Evolutionary conservation across 1,284 basidiomycete genomes (phyloP).

Genomic region (Fomitopsis schrenkii): DNA sequence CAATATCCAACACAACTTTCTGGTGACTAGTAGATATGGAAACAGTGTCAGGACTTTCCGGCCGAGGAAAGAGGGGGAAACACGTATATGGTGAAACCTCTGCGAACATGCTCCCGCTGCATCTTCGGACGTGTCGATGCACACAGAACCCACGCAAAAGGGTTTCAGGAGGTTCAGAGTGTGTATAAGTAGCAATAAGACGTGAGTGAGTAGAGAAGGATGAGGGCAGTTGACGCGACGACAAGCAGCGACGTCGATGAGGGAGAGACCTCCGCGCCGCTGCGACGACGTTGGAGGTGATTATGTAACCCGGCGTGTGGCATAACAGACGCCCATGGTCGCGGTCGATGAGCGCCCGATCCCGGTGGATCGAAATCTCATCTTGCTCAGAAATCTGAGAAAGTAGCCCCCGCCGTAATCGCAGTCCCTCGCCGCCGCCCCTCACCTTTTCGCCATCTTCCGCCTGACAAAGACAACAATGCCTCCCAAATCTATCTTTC

Average conservation of each 20-base stretch:
- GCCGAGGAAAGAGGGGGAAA: constrained; percentile 22
- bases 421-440: not conserved
- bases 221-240: not conserved
- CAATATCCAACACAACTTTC: constrained; percentile 87
- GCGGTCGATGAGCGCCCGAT: not conserved
- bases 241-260: not conserved
- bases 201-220: too few species aligned
- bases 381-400: not conserved
- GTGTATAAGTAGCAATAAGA: not conserved
- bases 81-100: constrained; percentile 85
- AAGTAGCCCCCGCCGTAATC: not conserved
- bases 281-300: not conserved
- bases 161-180: too few species aligned
- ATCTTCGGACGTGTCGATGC: constrained; percentile 27
- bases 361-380: not conserved
- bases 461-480: constrained; percentile 29
- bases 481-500: constrained; percentile 83
- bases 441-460: not conserved
- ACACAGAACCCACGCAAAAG: not conserved
- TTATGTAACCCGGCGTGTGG: not conserved
- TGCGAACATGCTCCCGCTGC: constrained; percentile 71
- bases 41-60: constrained; percentile 40
- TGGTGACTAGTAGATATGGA: constrained; percentile 82
- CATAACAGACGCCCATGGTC: not conserved
- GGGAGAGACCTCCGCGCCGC: not conserved